These are phyloP conservation scores for Phellopilus nigrolimitatus DNA, from an alignment of 1,284 basidiomycete species.

Conservation along the genomic window DNA sequence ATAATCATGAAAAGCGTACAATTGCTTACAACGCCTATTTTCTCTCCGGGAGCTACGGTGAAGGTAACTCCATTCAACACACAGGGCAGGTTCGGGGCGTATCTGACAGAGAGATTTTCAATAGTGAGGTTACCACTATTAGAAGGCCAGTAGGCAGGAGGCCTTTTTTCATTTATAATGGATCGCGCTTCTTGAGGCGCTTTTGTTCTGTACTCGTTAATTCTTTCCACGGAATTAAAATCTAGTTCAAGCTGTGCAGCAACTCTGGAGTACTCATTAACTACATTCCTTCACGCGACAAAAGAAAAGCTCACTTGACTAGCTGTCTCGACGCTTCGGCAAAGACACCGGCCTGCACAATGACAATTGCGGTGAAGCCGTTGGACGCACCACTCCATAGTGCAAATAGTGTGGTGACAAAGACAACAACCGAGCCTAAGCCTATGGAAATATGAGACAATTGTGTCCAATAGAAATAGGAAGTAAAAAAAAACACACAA, in stretches of 20 bases:
- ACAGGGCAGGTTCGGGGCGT: conserved; percentile 68
- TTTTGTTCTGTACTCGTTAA: conserved; percentile 76
- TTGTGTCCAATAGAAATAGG: not conserved
- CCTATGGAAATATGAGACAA: conserved; percentile 35
- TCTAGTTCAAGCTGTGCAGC: conserved; percentile 66
- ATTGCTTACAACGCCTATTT: conserved; percentile 60
- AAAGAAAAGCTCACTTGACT: conserved; percentile 42
- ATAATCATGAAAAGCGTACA: not conserved
- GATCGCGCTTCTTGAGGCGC: conserved; percentile 79
- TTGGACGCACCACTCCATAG: conserved; percentile 61
- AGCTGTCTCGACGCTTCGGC: conserved; percentile 64
- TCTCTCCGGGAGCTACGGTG: conserved; percentile 66
- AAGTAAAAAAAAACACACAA: conserved; percentile 36
- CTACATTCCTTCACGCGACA: not conserved
- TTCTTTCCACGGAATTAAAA: conserved; percentile 79
- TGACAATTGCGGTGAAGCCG: conserved; percentile 77
- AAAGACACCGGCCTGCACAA: conserved; percentile 68
- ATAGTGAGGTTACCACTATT: conserved; percentile 51
- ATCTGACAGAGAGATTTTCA: conserved; percentile 65
- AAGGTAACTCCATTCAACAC: conserved; percentile 71
- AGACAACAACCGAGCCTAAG: conserved; percentile 75
- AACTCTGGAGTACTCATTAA: conserved; percentile 36
- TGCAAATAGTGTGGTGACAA: conserved; percentile 68
- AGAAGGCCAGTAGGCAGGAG: conserved; percentile 79
- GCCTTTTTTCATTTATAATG: conserved; percentile 45